Evolutionary conservation across 139 green algal species (phyloP), one percentile per base, ranked within the genome.

Genomic region (Chlamydomonas urium): DNA sequence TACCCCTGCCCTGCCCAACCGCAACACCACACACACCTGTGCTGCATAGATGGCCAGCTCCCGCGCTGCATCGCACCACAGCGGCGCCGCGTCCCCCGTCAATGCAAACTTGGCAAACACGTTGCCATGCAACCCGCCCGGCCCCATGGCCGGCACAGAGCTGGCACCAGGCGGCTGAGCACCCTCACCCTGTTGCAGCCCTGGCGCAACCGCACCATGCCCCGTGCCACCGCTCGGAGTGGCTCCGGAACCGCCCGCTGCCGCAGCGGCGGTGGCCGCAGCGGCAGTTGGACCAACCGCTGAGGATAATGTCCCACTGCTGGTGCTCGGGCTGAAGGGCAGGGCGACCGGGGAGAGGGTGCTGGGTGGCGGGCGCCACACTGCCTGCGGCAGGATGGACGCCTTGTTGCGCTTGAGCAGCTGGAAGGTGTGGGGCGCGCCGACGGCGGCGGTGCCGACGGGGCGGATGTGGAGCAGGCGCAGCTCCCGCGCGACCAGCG

Each of bases 81-180:
- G 72, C 14, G 78, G 73, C 1, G 57, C 57, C 0, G 86, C 76
- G 19, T 89, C 78, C 0, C 8, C 38, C 24, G 23, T 48, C 4
- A 70, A 62, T 0, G 83, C 87, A 77, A 91, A 96, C 81, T 96
- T 96, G 70, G 83, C 79, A 73, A 90, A 95, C 1, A 57, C n/a
- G 68, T 90, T 86, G 31, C 42, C 35, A 4, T 63, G 66, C 28
- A 84, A 68, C 32, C 63, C 42, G 10, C 53, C 53, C 24, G 53
- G 53, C 17, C 6, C 6, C 29, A 21, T 21, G 14, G 42, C 42
- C 14, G 42, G 10, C 42, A 50, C 42, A 50, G 42, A 50, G 10
- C 10, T 8, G 10, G 24, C 38, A n/a, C n/a, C n/a, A n/a, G n/a
- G n/a, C n/a, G n/a, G n/a, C n/a, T n/a, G n/a, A n/a, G n/a, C n/a